Base-by-base conservation (phyloP, 1,139 yeast species). In the Taphrina pruni region DNA sequence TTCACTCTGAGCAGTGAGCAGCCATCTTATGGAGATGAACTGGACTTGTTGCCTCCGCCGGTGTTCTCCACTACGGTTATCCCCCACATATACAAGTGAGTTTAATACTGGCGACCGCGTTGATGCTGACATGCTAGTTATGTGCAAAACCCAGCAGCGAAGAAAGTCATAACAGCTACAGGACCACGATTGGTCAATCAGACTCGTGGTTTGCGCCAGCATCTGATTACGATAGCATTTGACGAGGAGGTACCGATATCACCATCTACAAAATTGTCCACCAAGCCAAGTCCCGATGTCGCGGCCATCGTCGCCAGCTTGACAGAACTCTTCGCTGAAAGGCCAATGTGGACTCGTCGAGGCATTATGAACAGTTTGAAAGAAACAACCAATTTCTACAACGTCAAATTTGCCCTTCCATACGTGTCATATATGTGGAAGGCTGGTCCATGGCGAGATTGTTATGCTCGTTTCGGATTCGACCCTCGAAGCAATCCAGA, bases 381-480 rank as follows among this genome's bases (percentile, higher is more conserved):
- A 2, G 82, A 83, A 12, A 79, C 85, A 61, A 80, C 83, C 72
- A 79, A 84, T 71, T 8, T 69, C 66, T 26, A 73, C 56, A 83
- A 84, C 21, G 78, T 93, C 54, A 88, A 89, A 73, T 87, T 84
- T 72, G 95, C 97, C 0, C 79, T 95, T 65, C 97, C 98, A 0
- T 87, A 89, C 75, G 89, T 92, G 0, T 84, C 97, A 0, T 94
- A 86, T 76, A 84, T 90, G 52, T 89, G 87, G 77, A 86, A 88
- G 45, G 89, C 89, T 75, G 99, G 99, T 0, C 99, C 99, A 0
- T 94, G 97, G 97, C 83, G 98, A 75, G 91, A 91, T 72, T 86
- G 96, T n/a, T 90, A 88, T 76, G 86, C 91, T 58, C 85, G 81
- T 74, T 86, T 87, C 74, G 98, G 97, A 0, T 81, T 88, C 48